Base-by-base conservation (phyloP, 495 filamentous ascomycete genomes). In the Hypomontagnella monticulosa region DNA sequence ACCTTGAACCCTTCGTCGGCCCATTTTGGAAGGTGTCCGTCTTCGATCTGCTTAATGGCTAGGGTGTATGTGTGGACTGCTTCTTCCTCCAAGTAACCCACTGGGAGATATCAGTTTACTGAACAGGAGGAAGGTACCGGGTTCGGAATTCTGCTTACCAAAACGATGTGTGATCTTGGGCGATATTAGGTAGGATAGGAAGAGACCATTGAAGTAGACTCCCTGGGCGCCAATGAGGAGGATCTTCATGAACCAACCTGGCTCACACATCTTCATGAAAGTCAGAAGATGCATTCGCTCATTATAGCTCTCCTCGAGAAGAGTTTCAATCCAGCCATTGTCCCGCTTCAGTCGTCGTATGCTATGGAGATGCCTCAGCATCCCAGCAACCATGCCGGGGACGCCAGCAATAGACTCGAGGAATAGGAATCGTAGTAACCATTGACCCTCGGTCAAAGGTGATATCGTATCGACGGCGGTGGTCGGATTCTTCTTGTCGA, bases 261-360 rank as follows among this genome's bases (percentile, higher is more conserved):
- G 94, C 68, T 97, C 88, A 53, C 89, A 90, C 80, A 98, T 88
- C 76, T 96, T 93, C 70, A 97, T 85, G 79, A 97, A 98, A 0
- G 92, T 97, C 38, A 98, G 80, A 0, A 99, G 87, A 66, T 98
- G 94, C 92, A 98, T 97, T 1, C 94, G 85, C 74, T 99, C 95
- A 70, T 99, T 99, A 80, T 90, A 97, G 46, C 87, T 88, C 76
- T 99, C 95, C 75, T 97, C 95, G 2, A 98, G 84, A 0, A 98
- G 83, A 0, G 92, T 97, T 74, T 97, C 94, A 65, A 99, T 98
- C 94, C 95, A 98, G 73, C 96, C 95, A 66, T 97, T 97, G 74
- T 99, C 95, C 32, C 95, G 78, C 79, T 92, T 93, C 80, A 99
- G 87, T 5, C 87, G 82, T 42, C 95, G 82, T 57, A 99, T 78